Evolutionary conservation across 2,329 filamentous ascomycete genomes (phyloP).

Genomic region (Aaosphaeria pasadenensis): DNA sequence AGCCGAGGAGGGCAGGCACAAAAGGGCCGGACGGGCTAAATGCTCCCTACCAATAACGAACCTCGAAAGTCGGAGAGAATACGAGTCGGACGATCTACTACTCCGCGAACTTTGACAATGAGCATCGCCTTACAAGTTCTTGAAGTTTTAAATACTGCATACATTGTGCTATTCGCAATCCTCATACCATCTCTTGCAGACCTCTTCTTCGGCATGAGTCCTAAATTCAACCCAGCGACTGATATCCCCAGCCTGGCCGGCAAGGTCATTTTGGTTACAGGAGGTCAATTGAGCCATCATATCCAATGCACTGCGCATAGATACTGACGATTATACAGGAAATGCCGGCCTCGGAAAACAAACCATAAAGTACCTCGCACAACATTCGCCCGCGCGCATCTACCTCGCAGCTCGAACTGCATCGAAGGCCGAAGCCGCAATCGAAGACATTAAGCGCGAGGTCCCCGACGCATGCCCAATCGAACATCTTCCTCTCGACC

Average conservation of each 20-base stretch:
- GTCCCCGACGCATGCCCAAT: slow-evolving; percentile 33
- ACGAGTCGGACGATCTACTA: too few relatives aligned
- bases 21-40: too few relatives aligned
- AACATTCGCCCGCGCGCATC: slow-evolving; percentile 43
- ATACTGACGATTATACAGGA: slow-evolving; percentile 19
- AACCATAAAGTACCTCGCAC: slow-evolving; percentile 40
- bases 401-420: slow-evolving; percentile 47
- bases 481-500: slow-evolving; percentile 41
- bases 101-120: too few relatives aligned
- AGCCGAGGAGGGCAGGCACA: too few relatives aligned
- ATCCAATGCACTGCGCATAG: background rate
- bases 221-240: slow-evolving; percentile 21
- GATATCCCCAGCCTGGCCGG: slow-evolving; percentile 23
- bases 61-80: too few relatives aligned
- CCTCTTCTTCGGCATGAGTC: too few relatives aligned
- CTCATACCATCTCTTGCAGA: too few relatives aligned
- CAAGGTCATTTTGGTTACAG: slow-evolving; percentile 35
- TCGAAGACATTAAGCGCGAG: slow-evolving; percentile 36
- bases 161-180: too few relatives aligned
- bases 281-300: slow-evolving; percentile 19
- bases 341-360: slow-evolving; percentile 49
- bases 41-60: too few relatives aligned
- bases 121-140: too few relatives aligned
- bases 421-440: slow-evolving; percentile 41
- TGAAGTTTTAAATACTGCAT: too few relatives aligned